Evolutionary conservation across 192 early-diverging fungal genomes (phyloP).

Genomic region (Haplosporangium gracile): DNA sequence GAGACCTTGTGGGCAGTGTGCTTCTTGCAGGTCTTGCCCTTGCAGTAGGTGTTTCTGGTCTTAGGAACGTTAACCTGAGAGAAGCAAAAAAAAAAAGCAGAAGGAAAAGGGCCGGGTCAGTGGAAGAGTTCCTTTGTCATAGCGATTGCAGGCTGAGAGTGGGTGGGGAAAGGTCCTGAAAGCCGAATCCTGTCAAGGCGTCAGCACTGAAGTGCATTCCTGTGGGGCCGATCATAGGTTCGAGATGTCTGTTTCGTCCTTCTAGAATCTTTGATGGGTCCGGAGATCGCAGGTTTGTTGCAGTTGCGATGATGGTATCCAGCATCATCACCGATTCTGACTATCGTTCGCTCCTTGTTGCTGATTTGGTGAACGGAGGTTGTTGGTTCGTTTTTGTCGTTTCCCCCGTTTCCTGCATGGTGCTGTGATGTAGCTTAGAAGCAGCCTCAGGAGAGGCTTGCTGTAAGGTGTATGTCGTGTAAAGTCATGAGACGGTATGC

Average conservation of each 20-base stretch:
- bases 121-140: background rate
- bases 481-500: background rate
- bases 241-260: slow-evolving; percentile 9
- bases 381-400: background rate
- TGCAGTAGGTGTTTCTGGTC: slow-evolving; percentile 99
- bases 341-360: background rate
- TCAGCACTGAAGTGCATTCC: background rate
- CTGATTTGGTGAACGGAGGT: background rate
- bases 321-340: background rate
- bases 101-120: background rate
- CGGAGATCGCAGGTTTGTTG: background rate
- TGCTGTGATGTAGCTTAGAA: background rate
- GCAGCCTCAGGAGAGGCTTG: background rate
- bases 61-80: slow-evolving; percentile 98
- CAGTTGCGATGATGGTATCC: background rate
- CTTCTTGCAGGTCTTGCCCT: slow-evolving; percentile 96
- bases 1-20: slow-evolving; percentile 99
- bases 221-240: slow-evolving; percentile 7
- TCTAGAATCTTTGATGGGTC: background rate
- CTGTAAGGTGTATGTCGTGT: background rate
- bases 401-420: background rate
- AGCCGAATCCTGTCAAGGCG: background rate
- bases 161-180: background rate
- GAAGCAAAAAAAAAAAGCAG: background rate
- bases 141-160: background rate